phyloP scores from a whole-genome alignment of 306 rosid genomes.

The Lathyrus sativus region DNA sequence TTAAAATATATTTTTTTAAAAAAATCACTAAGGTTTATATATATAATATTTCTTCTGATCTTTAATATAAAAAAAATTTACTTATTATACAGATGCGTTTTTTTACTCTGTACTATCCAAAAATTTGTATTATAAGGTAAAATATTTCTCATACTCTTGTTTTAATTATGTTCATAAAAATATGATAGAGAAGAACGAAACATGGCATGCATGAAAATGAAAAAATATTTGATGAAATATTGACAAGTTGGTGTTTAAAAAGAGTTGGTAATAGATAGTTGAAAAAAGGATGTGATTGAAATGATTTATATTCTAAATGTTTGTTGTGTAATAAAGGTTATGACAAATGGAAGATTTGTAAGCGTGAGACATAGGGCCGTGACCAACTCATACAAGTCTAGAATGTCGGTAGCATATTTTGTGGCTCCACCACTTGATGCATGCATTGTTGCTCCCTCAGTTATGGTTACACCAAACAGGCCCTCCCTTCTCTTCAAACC shows the following conservation, averaged over 20 bases:
- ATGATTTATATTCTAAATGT: background rate
- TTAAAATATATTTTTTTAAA: too few relatives aligned
- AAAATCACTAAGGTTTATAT: background rate
- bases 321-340: conserved; percentile 44
- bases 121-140: background rate
- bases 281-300: conserved; percentile 27
- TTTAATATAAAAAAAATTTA: too few relatives aligned
- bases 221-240: background rate
- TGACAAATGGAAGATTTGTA: conserved; percentile 80
- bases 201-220: background rate
- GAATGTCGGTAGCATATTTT: conserved; percentile 72
- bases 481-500: conserved; percentile 54
- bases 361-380: conserved; percentile 80
- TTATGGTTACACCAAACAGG: conserved; percentile 48
- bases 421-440: conserved; percentile 64
- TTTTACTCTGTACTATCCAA: background rate
- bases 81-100: too few relatives aligned
- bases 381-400: conserved; percentile 47
- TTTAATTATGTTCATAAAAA: background rate
- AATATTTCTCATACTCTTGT: background rate
- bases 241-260: conserved; percentile 22
- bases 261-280: background rate
- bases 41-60: too few relatives aligned
- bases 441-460: conserved; percentile 50
- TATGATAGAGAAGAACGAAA: too few relatives aligned